phyloP scores from a whole-genome alignment of 208 protist species.

The Acanthamoeba castellanii region DNA sequence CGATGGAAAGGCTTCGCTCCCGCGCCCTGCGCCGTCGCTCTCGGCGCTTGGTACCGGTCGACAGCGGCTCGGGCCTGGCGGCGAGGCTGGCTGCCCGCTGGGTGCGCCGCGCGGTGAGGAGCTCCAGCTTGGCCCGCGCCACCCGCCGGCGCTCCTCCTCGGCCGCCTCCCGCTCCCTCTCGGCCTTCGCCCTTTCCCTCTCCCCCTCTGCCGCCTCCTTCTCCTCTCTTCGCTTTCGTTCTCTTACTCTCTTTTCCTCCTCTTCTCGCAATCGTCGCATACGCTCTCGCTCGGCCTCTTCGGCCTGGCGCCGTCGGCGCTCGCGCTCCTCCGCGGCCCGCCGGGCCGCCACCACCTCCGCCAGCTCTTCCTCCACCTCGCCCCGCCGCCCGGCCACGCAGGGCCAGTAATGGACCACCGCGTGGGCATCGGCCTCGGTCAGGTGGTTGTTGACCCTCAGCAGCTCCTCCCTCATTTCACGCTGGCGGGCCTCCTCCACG shows the following conservation, averaged over 20 bases:
- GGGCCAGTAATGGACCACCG: background rate
- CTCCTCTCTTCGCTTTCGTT: background rate
- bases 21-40: background rate
- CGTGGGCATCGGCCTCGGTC: background rate
- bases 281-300: background rate
- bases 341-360: background rate
- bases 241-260: background rate
- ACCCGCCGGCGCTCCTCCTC: background rate
- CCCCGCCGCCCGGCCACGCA: background rate
- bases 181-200: background rate
- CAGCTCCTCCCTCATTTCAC: background rate
- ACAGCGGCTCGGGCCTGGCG: background rate
- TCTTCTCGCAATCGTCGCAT: background rate
- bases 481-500: background rate
- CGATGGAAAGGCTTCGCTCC: background rate
- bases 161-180: background rate
- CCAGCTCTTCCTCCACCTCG: background rate
- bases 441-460: background rate
- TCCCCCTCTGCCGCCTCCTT: background rate
- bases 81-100: background rate
- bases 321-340: background rate
- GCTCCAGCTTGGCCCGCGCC: background rate
- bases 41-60: background rate
- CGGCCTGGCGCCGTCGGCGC: background rate
- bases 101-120: no score